phyloP scores from a whole-genome alignment of 169 alveolate genomes.

The Plasmodium ovale region DNA sequence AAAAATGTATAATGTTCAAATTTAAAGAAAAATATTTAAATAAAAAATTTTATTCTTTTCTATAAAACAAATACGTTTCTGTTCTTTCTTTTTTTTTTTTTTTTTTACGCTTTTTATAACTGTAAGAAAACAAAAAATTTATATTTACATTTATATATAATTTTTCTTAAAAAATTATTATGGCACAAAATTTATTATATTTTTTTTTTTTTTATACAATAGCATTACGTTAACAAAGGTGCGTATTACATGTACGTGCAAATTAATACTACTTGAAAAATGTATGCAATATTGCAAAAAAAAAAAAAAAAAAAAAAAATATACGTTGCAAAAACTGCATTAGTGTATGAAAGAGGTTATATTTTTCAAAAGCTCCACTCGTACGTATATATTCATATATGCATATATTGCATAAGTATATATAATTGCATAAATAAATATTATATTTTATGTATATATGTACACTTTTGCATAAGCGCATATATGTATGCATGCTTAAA shows the following conservation, averaged over 20 bases:
- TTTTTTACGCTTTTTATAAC: no score
- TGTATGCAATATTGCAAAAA: conserved; percentile 14
- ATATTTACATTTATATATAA: not conserved
- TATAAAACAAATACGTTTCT: not conserved
- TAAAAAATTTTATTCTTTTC: not conserved
- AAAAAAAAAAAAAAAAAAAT: not conserved
- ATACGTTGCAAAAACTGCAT: not conserved
- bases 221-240: no score
- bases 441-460: no score
- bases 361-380: not conserved
- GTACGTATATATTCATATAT: not conserved
- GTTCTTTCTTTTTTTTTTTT: no score
- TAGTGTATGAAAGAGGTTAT: conserved; percentile 75
- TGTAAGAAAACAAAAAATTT: not conserved
- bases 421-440: no score
- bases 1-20: conserved; percentile 9
- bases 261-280: not conserved
- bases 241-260: not conserved
- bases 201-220: no score
- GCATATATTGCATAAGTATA: no score
- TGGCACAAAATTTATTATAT: no score
- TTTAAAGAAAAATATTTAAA: not conserved
- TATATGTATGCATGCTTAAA: no score
- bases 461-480: no score
- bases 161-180: not conserved